Conservation (phyloP, 331 rosid species). For the Spiraea crenata region DNA sequence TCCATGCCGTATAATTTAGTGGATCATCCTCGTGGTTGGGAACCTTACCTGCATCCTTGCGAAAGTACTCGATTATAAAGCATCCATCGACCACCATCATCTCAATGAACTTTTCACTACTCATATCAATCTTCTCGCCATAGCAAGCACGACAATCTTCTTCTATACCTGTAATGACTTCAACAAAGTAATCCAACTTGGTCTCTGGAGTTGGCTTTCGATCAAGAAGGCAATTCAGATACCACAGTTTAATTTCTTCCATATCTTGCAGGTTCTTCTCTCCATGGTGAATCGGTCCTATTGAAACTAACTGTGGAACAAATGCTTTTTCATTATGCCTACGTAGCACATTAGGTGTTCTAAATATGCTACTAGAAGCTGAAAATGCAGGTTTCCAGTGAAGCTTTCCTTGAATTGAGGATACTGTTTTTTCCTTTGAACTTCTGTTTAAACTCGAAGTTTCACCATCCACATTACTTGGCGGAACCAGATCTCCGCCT, state of each 20-base stretch:
- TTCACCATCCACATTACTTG: no score
- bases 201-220: background rate
- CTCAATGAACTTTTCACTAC: background rate
- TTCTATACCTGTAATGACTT: background rate
- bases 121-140: background rate
- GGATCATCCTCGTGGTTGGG: background rate
- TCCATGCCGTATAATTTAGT: background rate
- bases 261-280: background rate
- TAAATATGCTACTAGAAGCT: slow-evolving; percentile 2
- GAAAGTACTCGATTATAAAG: background rate
- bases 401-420: no score
- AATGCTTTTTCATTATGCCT: background rate
- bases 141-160: background rate
- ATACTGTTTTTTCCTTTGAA: no score
- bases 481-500: no score
- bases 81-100: background rate
- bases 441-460: no score
- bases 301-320: slow-evolving; percentile 3
- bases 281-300: slow-evolving; percentile 17
- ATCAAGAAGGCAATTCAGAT: background rate
- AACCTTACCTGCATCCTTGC: background rate
- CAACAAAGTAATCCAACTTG: background rate
- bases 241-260: background rate
- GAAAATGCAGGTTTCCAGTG: no score
- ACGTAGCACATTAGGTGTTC: background rate